Base-by-base conservation (phyloP, 495 filamentous ascomycete species). In the Annulohypoxylon maeteangense region DNA sequence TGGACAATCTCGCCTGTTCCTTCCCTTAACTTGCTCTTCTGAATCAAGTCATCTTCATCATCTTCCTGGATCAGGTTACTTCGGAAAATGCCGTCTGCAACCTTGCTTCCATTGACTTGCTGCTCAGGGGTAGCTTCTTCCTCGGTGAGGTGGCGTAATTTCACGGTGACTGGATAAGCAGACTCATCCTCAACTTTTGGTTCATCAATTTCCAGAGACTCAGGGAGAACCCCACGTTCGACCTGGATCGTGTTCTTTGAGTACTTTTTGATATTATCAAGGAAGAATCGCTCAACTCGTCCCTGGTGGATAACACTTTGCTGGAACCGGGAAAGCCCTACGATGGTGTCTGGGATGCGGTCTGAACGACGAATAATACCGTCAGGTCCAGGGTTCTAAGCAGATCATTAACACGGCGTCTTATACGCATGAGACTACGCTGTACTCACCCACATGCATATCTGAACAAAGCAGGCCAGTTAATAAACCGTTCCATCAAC, bases 261-360 rank as follows among this genome's bases (percentile, higher is more conserved):
- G 68, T 87, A 72, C 32, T 75, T 75, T 20, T 60, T 71, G 65
- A 82, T 81, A 51, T 82, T 81, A 63, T 90, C 87, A 0, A 89
- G 75, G 53, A 89, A 82, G 71, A 87, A 87, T 0, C 82, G 76
- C 69, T 89, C 87, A 27, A 89, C 84, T 0, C 87, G 80, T 5
- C 86, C 87, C 74, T 90, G 87, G 54, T 83, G 82, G 53, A 90
- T 64, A 5, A 86, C 80, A 38, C 82, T 80, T 65, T 90, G 83
- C 67, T 87, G 83, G 53, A 85, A 89, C 6, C 86, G 75, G 18
- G 81, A 85, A 27, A 87, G 76, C 14, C 81, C 84, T 0, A 80
- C 76, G n/a, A 85, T 83, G 6, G 85, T 87, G 65, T 85, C 84
- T 4, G 78, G 83, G 58, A 84, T 82, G 40, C 80, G 82, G 66